A percentile compares a stretch with the other conserved stretches of the same genome.
Conservation (phyloP, 2,329 filamentous ascomycete species). For the Gliomastix tumulicola region DNA sequence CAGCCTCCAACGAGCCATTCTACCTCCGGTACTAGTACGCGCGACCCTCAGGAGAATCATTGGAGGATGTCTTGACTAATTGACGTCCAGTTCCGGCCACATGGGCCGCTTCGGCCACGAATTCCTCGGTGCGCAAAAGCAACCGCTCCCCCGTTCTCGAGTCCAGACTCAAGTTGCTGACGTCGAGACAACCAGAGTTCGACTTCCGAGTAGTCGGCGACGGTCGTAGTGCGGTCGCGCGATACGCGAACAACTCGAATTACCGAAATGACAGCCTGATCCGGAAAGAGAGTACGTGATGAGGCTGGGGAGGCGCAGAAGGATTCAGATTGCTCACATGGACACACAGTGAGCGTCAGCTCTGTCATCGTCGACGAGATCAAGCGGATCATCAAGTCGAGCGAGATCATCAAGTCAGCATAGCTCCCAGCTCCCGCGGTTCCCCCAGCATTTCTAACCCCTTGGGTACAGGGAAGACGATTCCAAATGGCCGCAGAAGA, state of each 20-base stretch:
- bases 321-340: background rate
- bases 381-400: slow-evolving; percentile 93
- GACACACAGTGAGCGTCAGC: slow-evolving; percentile 80
- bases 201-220: slow-evolving; percentile 91
- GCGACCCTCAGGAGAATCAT: background rate
- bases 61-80: background rate
- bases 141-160: no score
- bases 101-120: slow-evolving; percentile 97
- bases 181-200: slow-evolving; percentile 68
- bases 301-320: background rate
- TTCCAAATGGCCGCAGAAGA: slow-evolving; percentile 97
- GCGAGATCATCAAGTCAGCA: slow-evolving; percentile 89
- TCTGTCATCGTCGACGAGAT: slow-evolving; percentile 86
- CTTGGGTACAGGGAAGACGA: slow-evolving; percentile 73
- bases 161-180: slow-evolving; percentile 1
- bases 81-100: slow-evolving; percentile 74
- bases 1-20: slow-evolving; percentile 71
- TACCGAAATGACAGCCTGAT: slow-evolving; percentile 98
- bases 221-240: slow-evolving; percentile 84
- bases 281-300: slow-evolving; percentile 91
- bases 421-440: no score
- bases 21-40: slow-evolving; percentile 96
- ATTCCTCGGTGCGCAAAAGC: slow-evolving; percentile 80
- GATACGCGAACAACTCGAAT: slow-evolving; percentile 99
- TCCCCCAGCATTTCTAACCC: slow-evolving; percentile 4